Percentiles rank a stretch among this genome's conserved stretches.
Evolutionary conservation across 768 basidiomycete species (phyloP).

Genomic region (Tricholoma matsutake): DNA sequence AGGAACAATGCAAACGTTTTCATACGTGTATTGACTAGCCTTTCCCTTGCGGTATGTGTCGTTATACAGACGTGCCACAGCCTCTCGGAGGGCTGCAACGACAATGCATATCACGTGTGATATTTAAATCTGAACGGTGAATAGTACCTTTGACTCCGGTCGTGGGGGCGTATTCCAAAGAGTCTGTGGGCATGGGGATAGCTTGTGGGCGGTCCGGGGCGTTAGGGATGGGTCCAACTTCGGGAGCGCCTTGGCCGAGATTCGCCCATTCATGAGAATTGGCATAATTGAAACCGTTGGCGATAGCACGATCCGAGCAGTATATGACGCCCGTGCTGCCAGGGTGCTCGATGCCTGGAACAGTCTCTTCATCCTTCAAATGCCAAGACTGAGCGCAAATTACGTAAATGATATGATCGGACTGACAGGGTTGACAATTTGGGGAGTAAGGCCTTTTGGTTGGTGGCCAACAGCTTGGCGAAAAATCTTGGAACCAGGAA

Average conservation of each 20-base stretch:
- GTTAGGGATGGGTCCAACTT: constrained; percentile 80
- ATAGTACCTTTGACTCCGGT: constrained; percentile 78
- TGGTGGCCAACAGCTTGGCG: constrained; percentile 69
- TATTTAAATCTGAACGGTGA: not conserved
- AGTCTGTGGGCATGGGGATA: constrained; percentile 66
- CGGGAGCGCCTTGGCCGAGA: constrained; percentile 90
- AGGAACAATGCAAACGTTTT: constrained; percentile 94
- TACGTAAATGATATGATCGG: not conserved
- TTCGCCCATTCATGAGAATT: constrained; percentile 82
- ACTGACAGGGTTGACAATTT: constrained; percentile 68
- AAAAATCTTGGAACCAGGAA: constrained; percentile 53
- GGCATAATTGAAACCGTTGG: constrained; percentile 86
- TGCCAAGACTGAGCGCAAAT: constrained; percentile 1
- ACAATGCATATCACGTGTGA: not conserved
- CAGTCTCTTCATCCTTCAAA: constrained; percentile 79
- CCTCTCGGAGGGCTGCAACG: constrained; percentile 68
- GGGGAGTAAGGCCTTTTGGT: constrained; percentile 60
- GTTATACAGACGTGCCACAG: constrained; percentile 90
- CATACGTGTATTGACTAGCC: constrained; percentile 80
- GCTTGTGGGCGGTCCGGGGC: constrained; percentile 63
- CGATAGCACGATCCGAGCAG: constrained; percentile 92
- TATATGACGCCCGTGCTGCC: constrained; percentile 68
- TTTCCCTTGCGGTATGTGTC: constrained; percentile 81
- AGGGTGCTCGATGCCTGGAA: constrained; percentile 84
- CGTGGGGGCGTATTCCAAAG: constrained; percentile 89